A percentile compares a stretch with the other conserved stretches of the same genome.
Evolutionary conservation across 73 alveolate species (phyloP).

Genomic region (Symbiodinium pilosum): DNA sequence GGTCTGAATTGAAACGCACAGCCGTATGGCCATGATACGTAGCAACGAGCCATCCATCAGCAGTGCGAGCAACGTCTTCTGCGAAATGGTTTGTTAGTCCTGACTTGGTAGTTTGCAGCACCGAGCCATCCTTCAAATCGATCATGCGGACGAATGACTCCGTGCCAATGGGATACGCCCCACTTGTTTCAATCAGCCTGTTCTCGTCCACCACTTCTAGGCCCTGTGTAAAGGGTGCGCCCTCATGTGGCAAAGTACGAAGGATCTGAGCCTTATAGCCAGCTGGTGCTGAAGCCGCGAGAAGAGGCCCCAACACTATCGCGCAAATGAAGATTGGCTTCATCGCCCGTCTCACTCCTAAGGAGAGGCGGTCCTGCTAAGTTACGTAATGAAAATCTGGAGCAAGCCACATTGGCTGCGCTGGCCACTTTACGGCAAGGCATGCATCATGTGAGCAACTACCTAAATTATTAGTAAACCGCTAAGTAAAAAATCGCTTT

Average conservation of each 20-base stretch:
- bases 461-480: too few relatives aligned
- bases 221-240: constrained; percentile 91
- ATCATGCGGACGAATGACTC: constrained; percentile 37
- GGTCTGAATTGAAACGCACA: not conserved
- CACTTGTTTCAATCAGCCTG: constrained; percentile 81
- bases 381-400: not conserved
- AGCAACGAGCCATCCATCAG: constrained; percentile 62
- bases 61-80: constrained; percentile 35
- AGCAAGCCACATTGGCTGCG: constrained; percentile 20
- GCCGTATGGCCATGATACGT: constrained; percentile 23
- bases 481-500: too few relatives aligned
- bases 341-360: not conserved
- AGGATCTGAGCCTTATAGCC: constrained; percentile 27
- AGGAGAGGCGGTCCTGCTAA: not conserved
- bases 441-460: too few relatives aligned
- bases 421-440: too few relatives aligned
- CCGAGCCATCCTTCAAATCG: not conserved
- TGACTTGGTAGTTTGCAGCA: constrained; percentile 2
- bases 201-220: constrained; percentile 44
- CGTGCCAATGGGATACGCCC: constrained; percentile 55
- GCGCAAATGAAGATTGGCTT: not conserved
- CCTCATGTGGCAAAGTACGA: constrained; percentile 75
- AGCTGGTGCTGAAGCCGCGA: not conserved
- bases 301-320: not conserved
- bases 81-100: constrained; percentile 38